Evolutionary conservation across 495 filamentous ascomycete species (phyloP).

Genomic region (Poronia punctata): DNA sequence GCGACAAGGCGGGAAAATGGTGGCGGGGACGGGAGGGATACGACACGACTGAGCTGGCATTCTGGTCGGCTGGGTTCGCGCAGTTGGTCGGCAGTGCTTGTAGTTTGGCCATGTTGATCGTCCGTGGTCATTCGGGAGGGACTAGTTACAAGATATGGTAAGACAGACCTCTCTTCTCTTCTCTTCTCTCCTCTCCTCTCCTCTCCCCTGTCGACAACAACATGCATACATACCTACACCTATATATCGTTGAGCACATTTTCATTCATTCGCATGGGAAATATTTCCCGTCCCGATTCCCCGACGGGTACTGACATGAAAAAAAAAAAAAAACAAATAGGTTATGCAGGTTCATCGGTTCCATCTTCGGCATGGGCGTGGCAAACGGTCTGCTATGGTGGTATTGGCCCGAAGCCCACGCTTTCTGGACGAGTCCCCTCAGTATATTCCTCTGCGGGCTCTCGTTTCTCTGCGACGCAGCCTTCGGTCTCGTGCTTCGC

Average conservation of each 20-base stretch:
- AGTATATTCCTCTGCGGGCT: constrained; percentile 29
- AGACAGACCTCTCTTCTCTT: no score
- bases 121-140: constrained; percentile 34
- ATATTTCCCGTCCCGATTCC: background rate
- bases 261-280: background rate
- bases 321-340: constrained; percentile 11
- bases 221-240: no score
- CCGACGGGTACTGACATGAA: background rate
- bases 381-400: constrained; percentile 29
- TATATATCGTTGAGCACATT: no score
- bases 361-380: constrained; percentile 26
- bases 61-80: constrained; percentile 28
- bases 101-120: constrained; percentile 30
- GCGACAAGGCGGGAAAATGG: constrained; percentile 29
- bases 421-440: constrained; percentile 28
- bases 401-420: constrained; percentile 36
- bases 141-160: constrained; percentile 36
- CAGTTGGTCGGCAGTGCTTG: constrained; percentile 24
- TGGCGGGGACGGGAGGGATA: constrained; percentile 27
- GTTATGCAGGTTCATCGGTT: constrained; percentile 30
- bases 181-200: no score
- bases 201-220: background rate
- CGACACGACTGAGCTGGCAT: constrained; percentile 39
- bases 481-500: constrained; percentile 32
- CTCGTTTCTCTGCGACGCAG: constrained; percentile 27